These are phyloP conservation scores for Acanthamoeba divionensis DNA, from an alignment of 208 protist genomes.

Conservation along the genomic window DNA sequence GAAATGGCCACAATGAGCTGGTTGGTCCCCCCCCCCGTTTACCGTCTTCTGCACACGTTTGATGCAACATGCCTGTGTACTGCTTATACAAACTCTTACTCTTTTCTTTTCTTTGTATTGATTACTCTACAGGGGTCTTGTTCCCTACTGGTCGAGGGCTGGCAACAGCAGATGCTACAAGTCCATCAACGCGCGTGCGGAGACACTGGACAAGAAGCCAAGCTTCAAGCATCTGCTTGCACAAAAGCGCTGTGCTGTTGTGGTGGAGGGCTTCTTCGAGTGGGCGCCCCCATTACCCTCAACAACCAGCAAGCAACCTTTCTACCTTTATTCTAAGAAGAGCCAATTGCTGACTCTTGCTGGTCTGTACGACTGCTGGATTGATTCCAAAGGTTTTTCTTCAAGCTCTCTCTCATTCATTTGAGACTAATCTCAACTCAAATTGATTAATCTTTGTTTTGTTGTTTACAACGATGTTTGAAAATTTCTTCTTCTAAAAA, in stretches of 20 bases:
- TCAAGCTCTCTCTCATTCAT: background rate
- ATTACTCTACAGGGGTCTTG: background rate
- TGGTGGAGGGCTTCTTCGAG: slow-evolving; percentile 47
- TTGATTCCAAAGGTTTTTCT: background rate
- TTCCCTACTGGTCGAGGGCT: slow-evolving; percentile 14
- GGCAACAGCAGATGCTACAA: background rate
- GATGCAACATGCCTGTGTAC: background rate
- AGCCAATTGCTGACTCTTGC: background rate
- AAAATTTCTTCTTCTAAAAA: background rate
- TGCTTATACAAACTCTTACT: background rate
- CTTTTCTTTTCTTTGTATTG: background rate
- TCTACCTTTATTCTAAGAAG: background rate
- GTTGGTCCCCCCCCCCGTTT: background rate
- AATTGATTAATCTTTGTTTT: background rate
- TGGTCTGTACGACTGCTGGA: slow-evolving; percentile 34
- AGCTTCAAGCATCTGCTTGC: background rate
- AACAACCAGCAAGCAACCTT: background rate
- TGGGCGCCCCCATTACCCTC: background rate
- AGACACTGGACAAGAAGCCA: background rate
- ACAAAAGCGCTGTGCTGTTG: background rate
- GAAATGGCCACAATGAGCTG: slow-evolving; percentile 32
- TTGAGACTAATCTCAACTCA: too few species aligned
- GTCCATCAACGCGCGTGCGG: background rate
- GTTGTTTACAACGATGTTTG: background rate
- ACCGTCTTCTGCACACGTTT: background rate